phyloP scores from a whole-genome alignment of 257 asterid genomes.

The Mentha longifolia region DNA sequence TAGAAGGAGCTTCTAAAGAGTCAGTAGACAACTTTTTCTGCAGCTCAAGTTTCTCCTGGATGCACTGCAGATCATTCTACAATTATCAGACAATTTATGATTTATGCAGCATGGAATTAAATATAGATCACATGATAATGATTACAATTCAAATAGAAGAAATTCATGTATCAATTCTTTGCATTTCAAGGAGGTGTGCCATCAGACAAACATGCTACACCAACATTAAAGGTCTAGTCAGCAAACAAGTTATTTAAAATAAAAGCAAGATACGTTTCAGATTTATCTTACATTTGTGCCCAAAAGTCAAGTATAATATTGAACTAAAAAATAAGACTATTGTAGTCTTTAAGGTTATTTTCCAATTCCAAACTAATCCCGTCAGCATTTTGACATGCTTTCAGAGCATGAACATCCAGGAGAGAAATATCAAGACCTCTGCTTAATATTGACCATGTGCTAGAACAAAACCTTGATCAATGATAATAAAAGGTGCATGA shows the following conservation, averaged over 20 bases:
- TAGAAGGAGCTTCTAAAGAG: conserved; percentile 60
- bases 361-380: conserved; percentile 8
- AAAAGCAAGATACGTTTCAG: neutral
- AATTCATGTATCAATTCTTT: conserved; percentile 12
- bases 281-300: neutral
- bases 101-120: conserved; percentile 18
- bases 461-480: neutral
- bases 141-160: neutral
- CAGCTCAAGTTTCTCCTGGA: conserved; percentile 68
- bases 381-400: conserved; percentile 18
- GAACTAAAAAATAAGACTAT: conserved; percentile 21
- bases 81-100: conserved; percentile 24
- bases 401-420: conserved; percentile 21
- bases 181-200: conserved; percentile 19
- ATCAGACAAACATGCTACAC: neutral
- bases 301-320: conserved; percentile 4
- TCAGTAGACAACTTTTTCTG: conserved; percentile 60
- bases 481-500: conserved; percentile 2
- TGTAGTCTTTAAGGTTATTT: neutral
- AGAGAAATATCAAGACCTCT: conserved; percentile 18
- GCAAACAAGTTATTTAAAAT: neutral
- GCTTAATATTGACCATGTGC: neutral
- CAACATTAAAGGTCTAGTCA: conserved; percentile 7
- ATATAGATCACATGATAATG: conserved; percentile 2
- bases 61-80: conserved; percentile 53